Base-by-base conservation (phyloP, 495 filamentous ascomycete genomes). In the Penicillium atrosanguineum region DNA sequence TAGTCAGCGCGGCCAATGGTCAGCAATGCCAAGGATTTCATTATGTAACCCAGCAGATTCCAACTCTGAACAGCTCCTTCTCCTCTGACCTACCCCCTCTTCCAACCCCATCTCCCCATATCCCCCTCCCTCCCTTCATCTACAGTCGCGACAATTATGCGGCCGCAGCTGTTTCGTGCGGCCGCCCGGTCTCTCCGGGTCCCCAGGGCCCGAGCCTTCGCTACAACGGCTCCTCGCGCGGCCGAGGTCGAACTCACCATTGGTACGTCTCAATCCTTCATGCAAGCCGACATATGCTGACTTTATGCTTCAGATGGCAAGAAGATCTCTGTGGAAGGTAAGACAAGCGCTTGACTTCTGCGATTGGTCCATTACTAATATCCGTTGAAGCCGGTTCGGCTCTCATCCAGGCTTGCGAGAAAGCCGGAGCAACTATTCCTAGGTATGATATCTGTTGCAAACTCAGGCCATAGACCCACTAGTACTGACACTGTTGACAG, bases 331-430 rank as follows among this genome's bases (percentile, higher is more conserved):
- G 90, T 96, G 57, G 90, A 95, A 87, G 91, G 91, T 96, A 83
- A 61, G 69, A 34, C 37, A 34, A 23, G 26, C 43, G 18, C 57
- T 19, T 36, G 16, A 52, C 25, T 39, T 56, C 11, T 12, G 31
- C 31, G 12, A 49, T 48, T 60, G 50, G 49, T 42, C 48, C 19
- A 38, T 34, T 49, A 36, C 71, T 74, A 55, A 72, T 61, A 53
- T 51, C 48, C 46, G 45, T 50, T 31, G 49, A 52, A 79, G 76
- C 76, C 59, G 94, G 94, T 47, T 93, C 94, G 46, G 94, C 94
- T 58, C 82, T 98, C 61, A 98, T 98, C 69, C 94, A 98, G 78
- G 94, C 94, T 60, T 97, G 94, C 78, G 94, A 98, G 75, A 96
- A 98, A 75, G 94, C 94, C 52, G 94, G 94, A 58, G 83, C 78